Percentiles rank a stretch among this genome's conserved stretches.
phyloP scores from a whole-genome alignment of 2,329 filamentous ascomycete species.

The Pseudopithomyces chartarum region DNA sequence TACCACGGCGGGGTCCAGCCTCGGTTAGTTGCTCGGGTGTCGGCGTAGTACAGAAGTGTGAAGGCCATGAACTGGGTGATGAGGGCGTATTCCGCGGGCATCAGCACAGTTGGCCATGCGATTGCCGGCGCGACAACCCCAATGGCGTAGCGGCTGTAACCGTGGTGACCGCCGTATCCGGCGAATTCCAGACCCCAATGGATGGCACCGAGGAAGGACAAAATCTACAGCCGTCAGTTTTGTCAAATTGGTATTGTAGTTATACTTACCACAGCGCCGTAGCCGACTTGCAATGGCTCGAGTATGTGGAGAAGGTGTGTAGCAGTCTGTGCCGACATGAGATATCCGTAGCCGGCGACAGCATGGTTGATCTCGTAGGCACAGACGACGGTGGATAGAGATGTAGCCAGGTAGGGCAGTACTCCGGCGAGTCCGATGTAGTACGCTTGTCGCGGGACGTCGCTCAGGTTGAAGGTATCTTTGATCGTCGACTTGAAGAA shows the following conservation, averaged over 20 bases:
- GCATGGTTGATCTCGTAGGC: conserved; percentile 80
- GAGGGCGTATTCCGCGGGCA: conserved; percentile 83
- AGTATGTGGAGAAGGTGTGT: conserved; percentile 73
- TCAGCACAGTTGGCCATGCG: conserved; percentile 87
- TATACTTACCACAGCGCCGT: conserved; percentile 77
- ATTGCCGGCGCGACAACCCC: conserved; percentile 79
- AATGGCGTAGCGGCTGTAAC: conserved; percentile 80
- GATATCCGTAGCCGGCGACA: conserved; percentile 63
- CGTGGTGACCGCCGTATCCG: conserved; percentile 67
- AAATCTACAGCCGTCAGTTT: conserved; percentile 61
- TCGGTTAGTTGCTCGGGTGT: conserved; percentile 70
- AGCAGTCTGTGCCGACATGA: conserved; percentile 74
- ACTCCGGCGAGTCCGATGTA: conserved; percentile 58
- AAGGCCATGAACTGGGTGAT: conserved; percentile 87
- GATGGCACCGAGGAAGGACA: conserved; percentile 90
- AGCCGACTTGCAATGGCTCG: conserved; percentile 88
- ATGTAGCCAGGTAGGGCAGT: conserved; percentile 76
- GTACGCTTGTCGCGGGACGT: conserved; percentile 55
- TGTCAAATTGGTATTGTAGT: neutral
- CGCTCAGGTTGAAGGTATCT: conserved; percentile 54
- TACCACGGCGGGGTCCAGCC: conserved; percentile 91
- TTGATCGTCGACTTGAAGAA: conserved; percentile 50
- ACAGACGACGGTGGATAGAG: conserved; percentile 78
- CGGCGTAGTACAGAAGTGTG: conserved; percentile 82
- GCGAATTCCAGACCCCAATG: conserved; percentile 94